Base-by-base conservation (phyloP, 164 flowering plant species). In the Stephania cephalantha region DNA sequence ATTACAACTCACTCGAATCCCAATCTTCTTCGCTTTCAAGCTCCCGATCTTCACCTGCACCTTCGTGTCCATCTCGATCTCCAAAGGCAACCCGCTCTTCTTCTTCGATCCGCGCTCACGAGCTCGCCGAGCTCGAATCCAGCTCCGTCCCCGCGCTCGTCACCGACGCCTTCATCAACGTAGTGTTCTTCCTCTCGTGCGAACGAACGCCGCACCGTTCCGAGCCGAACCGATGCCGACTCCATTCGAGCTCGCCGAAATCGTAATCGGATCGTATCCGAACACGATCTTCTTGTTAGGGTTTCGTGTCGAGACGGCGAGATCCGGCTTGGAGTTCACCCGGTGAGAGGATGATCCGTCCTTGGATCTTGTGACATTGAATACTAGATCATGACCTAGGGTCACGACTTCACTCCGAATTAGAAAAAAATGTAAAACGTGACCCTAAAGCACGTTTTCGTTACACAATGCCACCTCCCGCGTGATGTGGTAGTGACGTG, bases 1-100 rank as follows among this genome's bases (percentile, higher is more conserved):
- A 4, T 73, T 75, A 69, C 99, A 95, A 9, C 78, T 65, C 5
- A 90, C 97, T 18, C 90, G 79, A 69, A 93, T 82, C 6, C 79
- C 66, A 5, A 91, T 72, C 76, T 78, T 93, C 55, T 83, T 85
- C 31, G 85, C 87, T n/a, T n/a, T n/a, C n/a, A n/a, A n/a, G n/a
- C n/a, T n/a, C n/a, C n/a, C n/a, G n/a, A n/a, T n/a, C n/a, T 91
- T 89, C 71, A 79, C 91, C 71, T 81, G 84, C 77, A 91, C 91
- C 74, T 86, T 90, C 6, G 99, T 95, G 6, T 92, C 89, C 68
- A 91, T 22, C 70, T 78, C 71, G 8, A 90, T 78, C 82, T 78
- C 77, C 80, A 95, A 52, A 5, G 90, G 87, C 73, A 92, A 45
- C 3, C 87, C 87, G 18, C 72, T 84, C 78, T 84, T 90, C 77